Conservation (phyloP, 106 monocot genomes). For the Dendrobium huoshanense region DNA sequence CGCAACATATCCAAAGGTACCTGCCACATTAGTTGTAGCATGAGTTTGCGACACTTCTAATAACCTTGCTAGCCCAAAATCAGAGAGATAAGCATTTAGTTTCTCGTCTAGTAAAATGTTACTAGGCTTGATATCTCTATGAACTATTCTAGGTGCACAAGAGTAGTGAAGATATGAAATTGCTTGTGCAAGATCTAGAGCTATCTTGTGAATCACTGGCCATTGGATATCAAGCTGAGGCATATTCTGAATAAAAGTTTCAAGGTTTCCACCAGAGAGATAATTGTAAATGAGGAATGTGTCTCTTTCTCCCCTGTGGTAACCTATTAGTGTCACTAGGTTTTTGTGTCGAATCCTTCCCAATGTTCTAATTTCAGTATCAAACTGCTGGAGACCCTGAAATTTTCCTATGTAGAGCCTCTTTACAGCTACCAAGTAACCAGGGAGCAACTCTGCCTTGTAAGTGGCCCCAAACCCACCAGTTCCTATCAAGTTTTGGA, state of each 20-base stretch:
- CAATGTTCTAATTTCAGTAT: constrained; percentile 59
- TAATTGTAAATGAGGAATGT: constrained; percentile 65
- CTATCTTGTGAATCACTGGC: constrained; percentile 54
- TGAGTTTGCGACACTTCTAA: constrained; percentile 60
- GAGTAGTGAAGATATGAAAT: constrained; percentile 56
- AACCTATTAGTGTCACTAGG: constrained; percentile 59
- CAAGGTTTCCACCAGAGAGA: constrained; percentile 52
- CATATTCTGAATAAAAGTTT: constrained; percentile 52
- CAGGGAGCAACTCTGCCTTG: constrained; percentile 55
- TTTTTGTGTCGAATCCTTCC: constrained; percentile 59
- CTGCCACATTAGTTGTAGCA: constrained; percentile 74
- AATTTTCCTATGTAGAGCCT: constrained; percentile 55
- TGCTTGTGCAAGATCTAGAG: constrained; percentile 46
- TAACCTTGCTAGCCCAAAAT: constrained; percentile 68
- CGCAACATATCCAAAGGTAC: constrained; percentile 69
- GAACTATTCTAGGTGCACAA: constrained; percentile 57
- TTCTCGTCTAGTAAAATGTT: constrained; percentile 71
- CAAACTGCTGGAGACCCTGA: constrained; percentile 65
- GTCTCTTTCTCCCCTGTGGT: constrained; percentile 55
- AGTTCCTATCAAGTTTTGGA: constrained; percentile 60
- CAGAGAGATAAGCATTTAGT: constrained; percentile 61
- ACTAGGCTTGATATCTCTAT: constrained; percentile 73
- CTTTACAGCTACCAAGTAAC: constrained; percentile 56
- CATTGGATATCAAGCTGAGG: constrained; percentile 19
- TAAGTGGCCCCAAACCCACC: constrained; percentile 71